Evolutionary conservation across 2,329 filamentous ascomycete species (phyloP).

Genomic region (Diaporthe citriasiana): DNA sequence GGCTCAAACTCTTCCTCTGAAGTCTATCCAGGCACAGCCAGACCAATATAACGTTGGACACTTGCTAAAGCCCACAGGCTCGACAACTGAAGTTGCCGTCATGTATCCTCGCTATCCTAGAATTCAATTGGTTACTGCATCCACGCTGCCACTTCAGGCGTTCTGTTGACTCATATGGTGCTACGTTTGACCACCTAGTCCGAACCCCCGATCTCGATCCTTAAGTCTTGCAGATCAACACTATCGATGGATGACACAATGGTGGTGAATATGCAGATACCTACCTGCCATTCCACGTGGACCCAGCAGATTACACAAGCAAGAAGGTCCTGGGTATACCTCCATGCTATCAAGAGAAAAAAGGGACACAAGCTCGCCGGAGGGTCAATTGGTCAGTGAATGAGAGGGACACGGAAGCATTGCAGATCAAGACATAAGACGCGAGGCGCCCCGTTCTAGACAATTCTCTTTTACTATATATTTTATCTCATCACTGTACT

Average conservation of each 20-base stretch:
- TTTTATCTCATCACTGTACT: neutral
- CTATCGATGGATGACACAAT: constrained; percentile 54
- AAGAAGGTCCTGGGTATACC: constrained; percentile 58
- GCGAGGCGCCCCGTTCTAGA: neutral
- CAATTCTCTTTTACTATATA: neutral
- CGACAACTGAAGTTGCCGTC: neutral
- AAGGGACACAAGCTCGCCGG: constrained; percentile 51
- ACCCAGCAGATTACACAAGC: constrained; percentile 55
- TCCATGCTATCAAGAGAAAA: constrained; percentile 57
- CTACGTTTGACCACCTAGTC: constrained; percentile 59
- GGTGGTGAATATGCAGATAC: constrained; percentile 52
- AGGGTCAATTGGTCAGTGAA: neutral
- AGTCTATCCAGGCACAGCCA: too few relatives aligned
- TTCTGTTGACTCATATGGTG: constrained; percentile 56
- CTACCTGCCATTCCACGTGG: constrained; percentile 51
- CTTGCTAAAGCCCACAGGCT: too few relatives aligned
- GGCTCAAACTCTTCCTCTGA: too few relatives aligned
- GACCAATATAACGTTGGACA: too few relatives aligned
- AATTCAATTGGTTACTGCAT: too few relatives aligned
- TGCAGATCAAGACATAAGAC: neutral
- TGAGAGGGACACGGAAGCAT: neutral
- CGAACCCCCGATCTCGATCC: constrained; percentile 52
- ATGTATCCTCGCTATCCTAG: neutral
- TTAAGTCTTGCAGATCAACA: constrained; percentile 59
- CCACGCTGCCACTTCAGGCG: too few relatives aligned